Conservation (phyloP, 2,329 filamentous ascomycete species). For the Venturia nashicola region DNA sequence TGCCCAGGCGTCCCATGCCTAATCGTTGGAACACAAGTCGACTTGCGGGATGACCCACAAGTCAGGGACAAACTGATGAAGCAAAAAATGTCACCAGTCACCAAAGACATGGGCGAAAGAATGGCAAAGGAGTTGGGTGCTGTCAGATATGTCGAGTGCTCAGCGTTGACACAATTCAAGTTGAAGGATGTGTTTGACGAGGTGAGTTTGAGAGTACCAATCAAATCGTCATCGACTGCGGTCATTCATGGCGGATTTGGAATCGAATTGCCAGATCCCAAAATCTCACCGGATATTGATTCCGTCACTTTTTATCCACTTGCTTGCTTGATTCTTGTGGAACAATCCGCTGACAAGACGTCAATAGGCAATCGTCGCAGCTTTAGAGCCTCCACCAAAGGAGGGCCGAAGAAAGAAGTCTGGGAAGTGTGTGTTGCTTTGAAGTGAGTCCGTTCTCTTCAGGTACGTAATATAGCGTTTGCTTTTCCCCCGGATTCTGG, state of each 20-base stretch:
- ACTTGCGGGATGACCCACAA: constrained; percentile 78
- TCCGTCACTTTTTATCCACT: not conserved
- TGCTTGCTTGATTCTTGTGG: not conserved
- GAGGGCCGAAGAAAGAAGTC: constrained; percentile 17
- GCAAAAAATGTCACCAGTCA: constrained; percentile 91
- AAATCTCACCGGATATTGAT: not conserved
- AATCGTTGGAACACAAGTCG: constrained; percentile 94
- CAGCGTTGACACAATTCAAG: constrained; percentile 94
- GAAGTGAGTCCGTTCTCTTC: not conserved
- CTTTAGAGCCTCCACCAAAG: constrained; percentile 64
- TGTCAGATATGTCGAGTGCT: constrained; percentile 98
- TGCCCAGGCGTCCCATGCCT: constrained; percentile 95
- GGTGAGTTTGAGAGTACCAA: constrained; percentile 36
- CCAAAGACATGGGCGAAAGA: constrained; percentile 82
- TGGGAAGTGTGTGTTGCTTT: constrained; percentile 10
- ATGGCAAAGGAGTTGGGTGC: constrained; percentile 98
- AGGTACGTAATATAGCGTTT: not conserved
- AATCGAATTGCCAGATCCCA: not conserved
- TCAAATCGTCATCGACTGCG: not conserved
- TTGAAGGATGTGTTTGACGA: constrained; percentile 99
- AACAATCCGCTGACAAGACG: not conserved
- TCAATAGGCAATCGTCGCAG: constrained; percentile 79
- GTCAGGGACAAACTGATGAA: constrained; percentile 86
- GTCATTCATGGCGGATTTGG: not conserved
- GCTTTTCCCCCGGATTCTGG: not conserved